Evolutionary conservation across 352 stramenopile genomes (phyloP).

Genomic region (Aphanomyces cochlioides): DNA sequence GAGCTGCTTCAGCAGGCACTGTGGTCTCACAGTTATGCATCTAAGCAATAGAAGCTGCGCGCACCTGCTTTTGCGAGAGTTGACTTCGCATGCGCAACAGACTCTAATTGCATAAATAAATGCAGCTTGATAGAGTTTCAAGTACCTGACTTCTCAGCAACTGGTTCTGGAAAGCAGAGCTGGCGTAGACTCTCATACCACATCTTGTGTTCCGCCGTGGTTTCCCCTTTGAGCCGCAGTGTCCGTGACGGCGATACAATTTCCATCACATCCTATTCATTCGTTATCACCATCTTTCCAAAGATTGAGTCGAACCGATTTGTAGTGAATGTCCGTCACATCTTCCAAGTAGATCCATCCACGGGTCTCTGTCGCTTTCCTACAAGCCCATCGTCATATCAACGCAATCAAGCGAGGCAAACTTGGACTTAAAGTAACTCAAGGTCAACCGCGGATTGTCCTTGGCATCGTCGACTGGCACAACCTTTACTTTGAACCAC

Average conservation of each 20-base stretch:
- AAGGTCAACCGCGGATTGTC: slow-evolving; percentile 55
- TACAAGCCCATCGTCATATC: slow-evolving; percentile 29
- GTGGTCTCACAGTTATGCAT: too few relatives aligned
- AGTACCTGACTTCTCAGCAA: too few relatives aligned
- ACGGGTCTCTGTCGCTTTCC: slow-evolving; percentile 65
- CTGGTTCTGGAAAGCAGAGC: slow-evolving; percentile 45
- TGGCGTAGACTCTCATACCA: slow-evolving; percentile 79
- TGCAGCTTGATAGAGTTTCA: too few relatives aligned
- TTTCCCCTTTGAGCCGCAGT: slow-evolving; percentile 77
- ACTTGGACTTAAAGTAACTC: slow-evolving; percentile 82
- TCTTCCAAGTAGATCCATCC: slow-evolving; percentile 81
- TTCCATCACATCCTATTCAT: slow-evolving; percentile 70
- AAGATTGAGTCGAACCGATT: slow-evolving; percentile 4
- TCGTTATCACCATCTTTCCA: not conserved
- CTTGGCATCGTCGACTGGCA: slow-evolving; percentile 39
- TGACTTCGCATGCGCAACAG: too few relatives aligned
- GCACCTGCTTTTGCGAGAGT: too few relatives aligned
- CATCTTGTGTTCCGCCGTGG: slow-evolving; percentile 62
- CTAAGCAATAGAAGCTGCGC: too few relatives aligned
- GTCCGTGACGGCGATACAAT: slow-evolving; percentile 69
- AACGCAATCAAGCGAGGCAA: slow-evolving; percentile 6
- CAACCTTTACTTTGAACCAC: slow-evolving; percentile 74
- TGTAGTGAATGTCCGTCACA: slow-evolving; percentile 55
- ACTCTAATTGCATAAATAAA: too few relatives aligned
- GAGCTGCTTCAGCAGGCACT: too few relatives aligned